phyloP scores from a whole-genome alignment of 352 stramenopile genomes.

The Phytophthora pluvialis region DNA sequence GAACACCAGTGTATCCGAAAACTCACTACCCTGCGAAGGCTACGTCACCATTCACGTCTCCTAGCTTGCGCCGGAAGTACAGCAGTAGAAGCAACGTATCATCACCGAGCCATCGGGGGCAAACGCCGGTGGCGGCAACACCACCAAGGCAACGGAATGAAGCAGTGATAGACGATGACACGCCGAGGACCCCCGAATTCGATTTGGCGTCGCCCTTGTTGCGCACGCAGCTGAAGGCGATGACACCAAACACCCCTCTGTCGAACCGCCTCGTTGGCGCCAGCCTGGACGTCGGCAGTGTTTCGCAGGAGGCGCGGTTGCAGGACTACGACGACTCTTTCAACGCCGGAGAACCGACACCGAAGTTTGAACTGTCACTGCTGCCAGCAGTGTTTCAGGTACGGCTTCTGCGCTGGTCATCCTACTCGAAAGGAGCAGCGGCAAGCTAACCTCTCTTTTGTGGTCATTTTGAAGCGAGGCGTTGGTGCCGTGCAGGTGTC shows the following conservation, averaged over 20 bases:
- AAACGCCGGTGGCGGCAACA: constrained; percentile 23
- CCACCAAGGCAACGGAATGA: constrained; percentile 37
- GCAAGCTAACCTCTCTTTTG: constrained; percentile 16
- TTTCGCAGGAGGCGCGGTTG: constrained; percentile 69
- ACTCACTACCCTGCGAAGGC: constrained; percentile 48
- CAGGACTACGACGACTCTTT: constrained; percentile 79
- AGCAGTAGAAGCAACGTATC: constrained; percentile 58
- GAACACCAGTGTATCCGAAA: constrained; percentile 50
- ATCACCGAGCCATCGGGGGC: constrained; percentile 44
- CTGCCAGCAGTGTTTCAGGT: constrained; percentile 84
- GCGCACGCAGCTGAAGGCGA: constrained; percentile 80
- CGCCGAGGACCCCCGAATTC: constrained; percentile 64
- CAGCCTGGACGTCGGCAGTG: constrained; percentile 71
- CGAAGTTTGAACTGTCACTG: constrained; percentile 75
- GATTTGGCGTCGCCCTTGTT: constrained; percentile 81
- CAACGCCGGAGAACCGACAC: constrained; percentile 61
- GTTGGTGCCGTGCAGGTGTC: constrained; percentile 84
- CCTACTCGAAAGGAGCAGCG: not conserved
- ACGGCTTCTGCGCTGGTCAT: not conserved
- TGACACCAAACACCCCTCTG: constrained; percentile 84
- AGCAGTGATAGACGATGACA: constrained; percentile 56
- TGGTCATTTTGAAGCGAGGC: constrained; percentile 51
- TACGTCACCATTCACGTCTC: constrained; percentile 40
- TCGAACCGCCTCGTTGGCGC: constrained; percentile 87
- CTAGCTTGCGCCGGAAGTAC: constrained; percentile 75